Evolutionary conservation across 306 rosid species (phyloP).

Genomic region (Quercus robur): DNA sequence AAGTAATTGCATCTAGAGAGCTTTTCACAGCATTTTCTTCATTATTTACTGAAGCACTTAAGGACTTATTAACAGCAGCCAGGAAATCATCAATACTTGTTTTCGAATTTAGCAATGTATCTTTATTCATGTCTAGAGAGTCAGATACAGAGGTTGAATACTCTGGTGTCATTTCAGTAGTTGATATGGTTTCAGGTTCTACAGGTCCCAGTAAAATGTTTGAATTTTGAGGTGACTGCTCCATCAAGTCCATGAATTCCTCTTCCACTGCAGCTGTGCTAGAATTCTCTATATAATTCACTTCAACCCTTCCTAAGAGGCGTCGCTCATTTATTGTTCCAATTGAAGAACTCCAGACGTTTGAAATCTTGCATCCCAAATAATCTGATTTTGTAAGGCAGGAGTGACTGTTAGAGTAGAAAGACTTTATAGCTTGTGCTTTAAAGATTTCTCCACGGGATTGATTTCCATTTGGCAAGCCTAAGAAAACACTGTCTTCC

Average conservation of each 20-base stretch:
- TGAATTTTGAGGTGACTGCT: conserved; percentile 33
- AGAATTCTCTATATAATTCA: conserved; percentile 38
- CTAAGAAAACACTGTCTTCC: conserved; percentile 35
- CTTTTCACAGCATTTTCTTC: conserved; percentile 52
- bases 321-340: conserved; percentile 16
- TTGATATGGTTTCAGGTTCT: conserved; percentile 39
- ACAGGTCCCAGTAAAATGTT: conserved; percentile 27
- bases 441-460: conserved; percentile 38
- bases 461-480: conserved; percentile 46
- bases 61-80: conserved; percentile 39
- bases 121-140: conserved; percentile 33
- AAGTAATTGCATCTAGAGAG: conserved; percentile 50
- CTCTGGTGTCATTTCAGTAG: conserved; percentile 32
- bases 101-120: conserved; percentile 37
- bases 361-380: conserved; percentile 24
- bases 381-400: conserved; percentile 27
- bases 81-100: conserved; percentile 44
- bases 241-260: conserved; percentile 34
- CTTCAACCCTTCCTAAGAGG: conserved; percentile 31
- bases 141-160: conserved; percentile 23
- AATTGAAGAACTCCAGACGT: conserved; percentile 31
- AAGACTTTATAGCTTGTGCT: conserved; percentile 42
- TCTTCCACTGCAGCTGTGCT: conserved; percentile 30
- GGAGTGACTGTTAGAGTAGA: conserved; percentile 22
- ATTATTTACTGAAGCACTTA: conserved; percentile 47